Conservation (phyloP, 1,284 basidiomycete genomes). For the Pseudozyma sp. region DNA sequence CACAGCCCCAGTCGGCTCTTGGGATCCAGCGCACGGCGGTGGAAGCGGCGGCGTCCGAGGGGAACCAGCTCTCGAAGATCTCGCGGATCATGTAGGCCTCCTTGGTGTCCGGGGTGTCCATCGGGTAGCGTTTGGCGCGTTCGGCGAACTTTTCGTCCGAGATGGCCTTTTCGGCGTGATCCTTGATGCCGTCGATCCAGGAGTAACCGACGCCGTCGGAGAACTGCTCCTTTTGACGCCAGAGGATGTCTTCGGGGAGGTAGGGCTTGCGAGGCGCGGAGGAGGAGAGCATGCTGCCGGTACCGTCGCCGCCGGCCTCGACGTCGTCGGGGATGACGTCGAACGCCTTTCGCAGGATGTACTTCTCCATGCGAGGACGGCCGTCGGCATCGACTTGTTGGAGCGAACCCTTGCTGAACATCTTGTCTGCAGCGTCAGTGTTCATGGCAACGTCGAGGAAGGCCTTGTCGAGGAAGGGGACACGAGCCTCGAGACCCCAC, state of each 20-base stretch:
- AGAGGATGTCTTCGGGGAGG: slow-evolving; percentile 91
- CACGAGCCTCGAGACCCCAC: slow-evolving; percentile 98
- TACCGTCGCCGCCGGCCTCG: slow-evolving; percentile 70
- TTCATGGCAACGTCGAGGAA: slow-evolving; percentile 96
- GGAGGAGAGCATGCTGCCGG: slow-evolving; percentile 23
- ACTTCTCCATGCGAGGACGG: slow-evolving; percentile 73
- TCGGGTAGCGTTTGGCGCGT: slow-evolving; percentile 80
- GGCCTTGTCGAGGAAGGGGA: slow-evolving; percentile 97
- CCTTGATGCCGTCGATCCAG: slow-evolving; percentile 99
- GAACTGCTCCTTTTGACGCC: slow-evolving; percentile 99
- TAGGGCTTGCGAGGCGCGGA: slow-evolving; percentile 74
- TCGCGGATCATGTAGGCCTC: slow-evolving; percentile 96
- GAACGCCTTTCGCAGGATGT: slow-evolving; percentile 97
- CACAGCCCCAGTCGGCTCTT: slow-evolving; percentile 94
- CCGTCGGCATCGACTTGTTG: slow-evolving; percentile 77
- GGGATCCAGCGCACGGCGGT: slow-evolving; percentile 78
- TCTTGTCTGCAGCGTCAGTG: slow-evolving; percentile 87
- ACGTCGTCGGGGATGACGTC: slow-evolving; percentile 83
- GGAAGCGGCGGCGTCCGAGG: slow-evolving; percentile 82
- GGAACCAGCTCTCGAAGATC: slow-evolving; percentile 83
- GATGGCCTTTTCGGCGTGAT: slow-evolving; percentile 80
- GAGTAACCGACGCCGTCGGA: slow-evolving; percentile 99
- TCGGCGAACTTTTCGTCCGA: slow-evolving; percentile 85
- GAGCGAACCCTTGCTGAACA: slow-evolving; percentile 84
- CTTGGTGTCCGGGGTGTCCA: slow-evolving; percentile 92